These are phyloP conservation scores for Gloeopeniophorella convolvens DNA, from an alignment of 768 basidiomycete species.

Conservation along the genomic window DNA sequence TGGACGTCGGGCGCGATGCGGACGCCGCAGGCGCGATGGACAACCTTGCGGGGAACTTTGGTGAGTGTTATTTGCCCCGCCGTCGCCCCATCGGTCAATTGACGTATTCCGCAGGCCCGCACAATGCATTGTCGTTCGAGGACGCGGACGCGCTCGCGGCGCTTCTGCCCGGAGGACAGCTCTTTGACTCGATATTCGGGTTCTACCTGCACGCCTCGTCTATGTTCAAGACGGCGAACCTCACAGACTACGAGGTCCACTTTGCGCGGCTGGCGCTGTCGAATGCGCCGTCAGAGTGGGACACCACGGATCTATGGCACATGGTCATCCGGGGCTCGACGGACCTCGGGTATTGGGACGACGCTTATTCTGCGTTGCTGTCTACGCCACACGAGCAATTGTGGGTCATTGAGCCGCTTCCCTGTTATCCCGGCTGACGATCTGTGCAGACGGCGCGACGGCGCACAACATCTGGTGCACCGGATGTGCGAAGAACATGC, in stretches of 20 bases:
- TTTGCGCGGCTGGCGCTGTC: slow-evolving; percentile 81
- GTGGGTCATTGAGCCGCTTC: slow-evolving; percentile 42
- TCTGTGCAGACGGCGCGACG: slow-evolving; percentile 65
- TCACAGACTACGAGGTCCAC: slow-evolving; percentile 54
- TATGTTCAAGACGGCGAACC: slow-evolving; percentile 59
- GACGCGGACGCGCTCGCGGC: slow-evolving; percentile 56
- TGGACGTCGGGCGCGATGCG: slow-evolving; percentile 59
- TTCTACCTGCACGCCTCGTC: slow-evolving; percentile 75
- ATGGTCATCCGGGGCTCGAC: slow-evolving; percentile 70
- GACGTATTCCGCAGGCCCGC: slow-evolving; percentile 34
- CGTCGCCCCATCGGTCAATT: slow-evolving; percentile 7
- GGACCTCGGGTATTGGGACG: slow-evolving; percentile 71
- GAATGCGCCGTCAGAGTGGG: slow-evolving; percentile 44
- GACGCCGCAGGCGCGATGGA: slow-evolving; percentile 71
- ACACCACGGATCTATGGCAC: slow-evolving; percentile 71
- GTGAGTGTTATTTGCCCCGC: slow-evolving; percentile 35
- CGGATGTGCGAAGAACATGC: slow-evolving; percentile 90
- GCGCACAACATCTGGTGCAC: slow-evolving; percentile 74
- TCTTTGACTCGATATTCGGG: slow-evolving; percentile 54
- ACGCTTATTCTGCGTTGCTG: slow-evolving; percentile 79
- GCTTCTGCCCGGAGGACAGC: slow-evolving; percentile 52
- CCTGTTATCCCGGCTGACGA: not conserved
- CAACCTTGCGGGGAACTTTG: slow-evolving; percentile 67
- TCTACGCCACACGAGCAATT: slow-evolving; percentile 67
- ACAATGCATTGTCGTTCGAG: slow-evolving; percentile 47